Evolutionary conservation across 495 filamentous ascomycete genomes (phyloP).

Genomic region (Xylona heveae): DNA sequence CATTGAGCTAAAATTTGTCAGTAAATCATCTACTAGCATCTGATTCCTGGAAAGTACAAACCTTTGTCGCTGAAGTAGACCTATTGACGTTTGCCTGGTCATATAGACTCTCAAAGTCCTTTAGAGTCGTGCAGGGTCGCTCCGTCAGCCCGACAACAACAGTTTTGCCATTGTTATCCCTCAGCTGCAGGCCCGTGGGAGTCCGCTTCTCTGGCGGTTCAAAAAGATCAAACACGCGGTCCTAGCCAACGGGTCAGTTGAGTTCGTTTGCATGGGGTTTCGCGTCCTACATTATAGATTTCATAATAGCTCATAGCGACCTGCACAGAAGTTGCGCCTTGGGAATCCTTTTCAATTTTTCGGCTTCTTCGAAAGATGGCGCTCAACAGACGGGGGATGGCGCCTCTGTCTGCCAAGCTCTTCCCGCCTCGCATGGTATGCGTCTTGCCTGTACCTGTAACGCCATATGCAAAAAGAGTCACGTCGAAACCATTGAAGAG

Average conservation of each 20-base stretch:
- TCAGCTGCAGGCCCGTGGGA: slow-evolving; percentile 58
- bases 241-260: slow-evolving; percentile 7
- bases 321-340: slow-evolving; percentile 47
- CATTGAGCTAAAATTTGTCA: slow-evolving; percentile 40
- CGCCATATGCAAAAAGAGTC: slow-evolving; percentile 88
- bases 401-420: slow-evolving; percentile 67
- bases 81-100: slow-evolving; percentile 88
- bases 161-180: slow-evolving; percentile 83
- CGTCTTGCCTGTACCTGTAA: slow-evolving; percentile 91
- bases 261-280: not conserved
- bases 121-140: slow-evolving; percentile 60
- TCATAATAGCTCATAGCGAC: slow-evolving; percentile 90
- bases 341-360: slow-evolving; percentile 72
- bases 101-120: slow-evolving; percentile 83
- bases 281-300: slow-evolving; percentile 50
- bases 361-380: slow-evolving; percentile 65
- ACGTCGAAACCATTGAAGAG: slow-evolving; percentile 88
- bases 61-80: slow-evolving; percentile 80
- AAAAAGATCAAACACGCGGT: slow-evolving; percentile 66
- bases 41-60: slow-evolving; percentile 8
- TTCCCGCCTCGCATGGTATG: slow-evolving; percentile 96
- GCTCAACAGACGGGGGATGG: slow-evolving; percentile 77
- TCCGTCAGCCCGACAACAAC: slow-evolving; percentile 84
- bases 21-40: not conserved
- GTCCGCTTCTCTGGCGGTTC: slow-evolving; percentile 81